These are phyloP conservation scores for Venturia pyrina DNA, from an alignment of 2,329 filamentous ascomycete species.

Conservation along the genomic window DNA sequence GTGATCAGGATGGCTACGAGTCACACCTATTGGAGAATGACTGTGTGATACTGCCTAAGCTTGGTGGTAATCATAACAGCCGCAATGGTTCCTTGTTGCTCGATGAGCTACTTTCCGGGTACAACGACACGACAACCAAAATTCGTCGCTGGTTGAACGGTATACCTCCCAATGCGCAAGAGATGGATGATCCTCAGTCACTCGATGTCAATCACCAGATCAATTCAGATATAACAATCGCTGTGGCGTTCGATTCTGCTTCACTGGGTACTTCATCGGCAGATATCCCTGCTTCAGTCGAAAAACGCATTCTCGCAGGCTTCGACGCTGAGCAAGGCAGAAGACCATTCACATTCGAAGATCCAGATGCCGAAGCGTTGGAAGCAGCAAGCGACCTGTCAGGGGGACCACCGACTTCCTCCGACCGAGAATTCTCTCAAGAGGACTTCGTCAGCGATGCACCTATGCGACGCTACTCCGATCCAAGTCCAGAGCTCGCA, in stretches of 20 bases:
- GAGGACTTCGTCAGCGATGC: background rate
- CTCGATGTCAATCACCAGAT: background rate
- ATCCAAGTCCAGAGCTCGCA: background rate
- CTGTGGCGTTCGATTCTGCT: background rate
- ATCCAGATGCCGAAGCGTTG: background rate
- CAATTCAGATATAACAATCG: background rate
- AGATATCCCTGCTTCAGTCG: background rate
- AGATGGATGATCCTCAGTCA: background rate
- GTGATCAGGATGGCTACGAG: background rate
- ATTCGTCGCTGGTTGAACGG: background rate
- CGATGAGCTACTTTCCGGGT: background rate
- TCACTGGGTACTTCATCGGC: background rate
- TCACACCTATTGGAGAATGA: background rate
- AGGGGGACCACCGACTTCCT: background rate
- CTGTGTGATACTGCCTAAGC: background rate
- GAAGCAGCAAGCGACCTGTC: background rate
- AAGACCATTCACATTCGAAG: background rate
- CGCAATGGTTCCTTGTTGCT: background rate
- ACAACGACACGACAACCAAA: background rate
- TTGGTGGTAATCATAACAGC: background rate
- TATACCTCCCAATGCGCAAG: background rate
- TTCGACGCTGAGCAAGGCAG: background rate
- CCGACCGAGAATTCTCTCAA: background rate
- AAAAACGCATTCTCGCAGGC: background rate
- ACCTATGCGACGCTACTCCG: background rate